Percentiles rank a stretch among this genome's conserved stretches.
Evolutionary conservation across 2,329 filamentous ascomycete species (phyloP).

Genomic region (Tolypocladium cylindrosporum): DNA sequence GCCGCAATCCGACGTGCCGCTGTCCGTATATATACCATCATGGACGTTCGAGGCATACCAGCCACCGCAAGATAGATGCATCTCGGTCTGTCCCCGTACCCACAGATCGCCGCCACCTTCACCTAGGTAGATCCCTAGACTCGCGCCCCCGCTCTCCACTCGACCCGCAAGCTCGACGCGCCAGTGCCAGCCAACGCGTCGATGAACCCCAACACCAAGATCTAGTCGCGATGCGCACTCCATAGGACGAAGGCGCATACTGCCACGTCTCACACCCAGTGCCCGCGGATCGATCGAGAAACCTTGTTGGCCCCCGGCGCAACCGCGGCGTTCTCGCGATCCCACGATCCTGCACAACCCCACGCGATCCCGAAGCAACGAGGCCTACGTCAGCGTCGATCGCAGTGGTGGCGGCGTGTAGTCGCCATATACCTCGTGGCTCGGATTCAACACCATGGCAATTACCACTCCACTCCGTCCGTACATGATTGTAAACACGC

Average conservation of each 20-base stretch:
- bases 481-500: neutral
- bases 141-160: neutral
- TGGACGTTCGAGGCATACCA: no score
- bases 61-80: no score
- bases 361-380: constrained; percentile 28
- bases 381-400: constrained; percentile 40
- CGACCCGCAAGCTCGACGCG: no score
- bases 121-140: no score
- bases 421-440: neutral
- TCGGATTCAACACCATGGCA: neutral
- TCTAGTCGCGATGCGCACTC: neutral
- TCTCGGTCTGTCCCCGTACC: neutral
- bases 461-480: neutral
- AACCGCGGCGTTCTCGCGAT: no score
- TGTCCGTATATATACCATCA: no score
- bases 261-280: neutral
- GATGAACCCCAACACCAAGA: neutral
- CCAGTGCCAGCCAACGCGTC: neutral
- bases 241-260: neutral
- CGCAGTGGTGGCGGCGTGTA: constrained; percentile 38
- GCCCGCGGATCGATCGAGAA: neutral
- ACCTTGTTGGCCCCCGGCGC: neutral
- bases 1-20: neutral
- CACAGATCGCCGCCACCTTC: neutral
- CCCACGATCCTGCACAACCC: no score